Percentiles rank a stretch among this genome's conserved stretches.
phyloP scores from a whole-genome alignment of 140 eudicot species.

The Erigeron philadelphicus region DNA sequence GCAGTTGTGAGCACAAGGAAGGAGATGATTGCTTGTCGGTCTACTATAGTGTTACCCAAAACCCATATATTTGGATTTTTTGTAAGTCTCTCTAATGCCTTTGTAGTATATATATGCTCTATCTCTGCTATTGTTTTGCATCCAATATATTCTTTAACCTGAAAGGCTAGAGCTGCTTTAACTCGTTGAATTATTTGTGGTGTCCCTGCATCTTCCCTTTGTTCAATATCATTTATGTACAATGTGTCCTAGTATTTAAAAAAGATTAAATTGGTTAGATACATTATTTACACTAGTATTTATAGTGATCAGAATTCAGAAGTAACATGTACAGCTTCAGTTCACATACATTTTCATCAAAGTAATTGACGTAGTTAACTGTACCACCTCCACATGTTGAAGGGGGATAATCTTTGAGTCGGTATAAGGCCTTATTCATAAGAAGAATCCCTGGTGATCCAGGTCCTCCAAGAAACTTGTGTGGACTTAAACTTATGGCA shows the following conservation, averaged over 20 bases:
- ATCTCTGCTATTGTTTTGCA: slow-evolving; percentile 29
- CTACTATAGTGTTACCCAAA: slow-evolving; percentile 44
- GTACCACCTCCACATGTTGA: slow-evolving; percentile 95
- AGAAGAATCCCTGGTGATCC: slow-evolving; percentile 74
- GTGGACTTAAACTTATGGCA: slow-evolving; percentile 62
- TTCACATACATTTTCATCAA: slow-evolving; percentile 43
- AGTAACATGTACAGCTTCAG: not conserved
- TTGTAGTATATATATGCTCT: slow-evolving; percentile 36
- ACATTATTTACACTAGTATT: not conserved
- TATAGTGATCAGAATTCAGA: too few species aligned
- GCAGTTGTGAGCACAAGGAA: slow-evolving; percentile 46
- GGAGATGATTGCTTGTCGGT: slow-evolving; percentile 62
- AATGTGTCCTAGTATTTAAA: slow-evolving; percentile 54
- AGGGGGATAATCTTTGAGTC: slow-evolving; percentile 55
- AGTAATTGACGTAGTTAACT: slow-evolving; percentile 63
- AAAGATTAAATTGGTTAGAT: not conserved
- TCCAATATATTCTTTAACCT: slow-evolving; percentile 64
- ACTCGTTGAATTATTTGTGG: slow-evolving; percentile 63
- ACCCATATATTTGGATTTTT: slow-evolving; percentile 41
- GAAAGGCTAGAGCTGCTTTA: slow-evolving; percentile 74
- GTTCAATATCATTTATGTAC: slow-evolving; percentile 52
- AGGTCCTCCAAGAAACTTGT: slow-evolving; percentile 85
- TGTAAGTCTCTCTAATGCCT: slow-evolving; percentile 46
- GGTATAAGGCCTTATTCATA: slow-evolving; percentile 55
- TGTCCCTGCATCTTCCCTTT: slow-evolving; percentile 89